A percentile compares a stretch with the other conserved stretches of the same genome.
These are phyloP conservation scores for Colletotrichum spaethianum DNA, from an alignment of 2,329 filamentous ascomycete genomes.

Conservation along the genomic window DNA sequence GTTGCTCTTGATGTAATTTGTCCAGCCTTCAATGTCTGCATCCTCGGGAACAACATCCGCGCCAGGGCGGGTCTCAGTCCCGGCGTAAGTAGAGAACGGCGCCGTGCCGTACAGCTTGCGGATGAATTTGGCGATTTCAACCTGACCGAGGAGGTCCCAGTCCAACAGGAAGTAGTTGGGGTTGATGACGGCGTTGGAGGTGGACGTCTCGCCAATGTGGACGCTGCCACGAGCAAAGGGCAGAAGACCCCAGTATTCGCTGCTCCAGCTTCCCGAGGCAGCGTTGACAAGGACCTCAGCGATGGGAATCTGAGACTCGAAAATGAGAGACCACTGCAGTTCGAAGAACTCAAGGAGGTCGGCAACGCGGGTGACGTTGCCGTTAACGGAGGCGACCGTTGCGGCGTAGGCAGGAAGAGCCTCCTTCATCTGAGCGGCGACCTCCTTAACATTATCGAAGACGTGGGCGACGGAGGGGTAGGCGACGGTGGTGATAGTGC, in stretches of 20 bases:
- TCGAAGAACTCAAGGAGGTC: constrained; percentile 56
- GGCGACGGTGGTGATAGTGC: constrained; percentile 31
- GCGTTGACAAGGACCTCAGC: constrained; percentile 60
- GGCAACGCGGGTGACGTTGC: constrained; percentile 32
- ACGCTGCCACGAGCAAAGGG: constrained; percentile 58
- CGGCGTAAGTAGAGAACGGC: constrained; percentile 45
- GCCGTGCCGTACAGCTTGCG: constrained; percentile 50
- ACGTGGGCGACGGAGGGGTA: constrained; percentile 25
- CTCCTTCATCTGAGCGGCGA: constrained; percentile 16
- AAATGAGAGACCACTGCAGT: constrained; percentile 64
- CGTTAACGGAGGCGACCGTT: constrained; percentile 31
- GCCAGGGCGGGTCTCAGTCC: constrained; percentile 43
- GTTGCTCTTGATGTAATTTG: constrained; percentile 30
- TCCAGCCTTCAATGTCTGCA: constrained; percentile 45
- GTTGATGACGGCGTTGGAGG: constrained; percentile 54
- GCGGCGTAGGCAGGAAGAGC: constrained; percentile 26
- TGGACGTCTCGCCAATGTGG: constrained; percentile 53
- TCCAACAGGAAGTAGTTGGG: constrained; percentile 53
- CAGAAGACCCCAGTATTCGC: constrained; percentile 55
- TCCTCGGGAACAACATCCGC: constrained; percentile 46
- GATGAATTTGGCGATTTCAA: constrained; percentile 48
- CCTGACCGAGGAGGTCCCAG: constrained; percentile 52
- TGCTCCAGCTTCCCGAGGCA: constrained; percentile 49
- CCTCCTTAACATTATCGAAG: constrained; percentile 46
- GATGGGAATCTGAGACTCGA: constrained; percentile 59